Conservation (phyloP, 2,329 filamentous ascomycete species). For the Arthrobotrys iridis region DNA sequence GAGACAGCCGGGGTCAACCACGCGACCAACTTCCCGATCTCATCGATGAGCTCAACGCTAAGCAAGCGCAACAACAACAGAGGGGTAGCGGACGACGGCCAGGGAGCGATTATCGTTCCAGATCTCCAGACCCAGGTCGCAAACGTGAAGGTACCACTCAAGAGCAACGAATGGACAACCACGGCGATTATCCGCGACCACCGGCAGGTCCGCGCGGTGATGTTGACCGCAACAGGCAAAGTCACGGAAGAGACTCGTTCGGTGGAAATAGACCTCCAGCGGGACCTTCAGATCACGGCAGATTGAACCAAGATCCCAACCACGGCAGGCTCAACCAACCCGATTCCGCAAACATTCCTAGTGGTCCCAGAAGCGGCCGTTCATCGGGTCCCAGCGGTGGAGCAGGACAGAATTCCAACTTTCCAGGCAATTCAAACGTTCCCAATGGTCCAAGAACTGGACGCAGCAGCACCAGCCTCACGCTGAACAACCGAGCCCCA, state of each 20-base stretch:
- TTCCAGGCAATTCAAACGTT: slow-evolving; percentile 44
- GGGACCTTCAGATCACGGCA: slow-evolving; percentile 51
- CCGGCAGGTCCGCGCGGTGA: slow-evolving; percentile 57
- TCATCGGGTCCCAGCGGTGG: slow-evolving; percentile 24
- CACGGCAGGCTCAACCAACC: slow-evolving; percentile 58
- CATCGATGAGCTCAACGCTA: slow-evolving; percentile 50
- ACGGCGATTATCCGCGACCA: slow-evolving; percentile 54
- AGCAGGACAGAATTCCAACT: slow-evolving; percentile 18
- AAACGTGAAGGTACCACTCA: slow-evolving; percentile 54
- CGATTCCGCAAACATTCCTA: slow-evolving; percentile 56
- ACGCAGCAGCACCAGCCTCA: slow-evolving; percentile 46
- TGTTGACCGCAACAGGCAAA: slow-evolving; percentile 52
- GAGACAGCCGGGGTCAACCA: slow-evolving; percentile 23
- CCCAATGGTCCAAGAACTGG: slow-evolving; percentile 56
- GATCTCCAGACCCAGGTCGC: slow-evolving; percentile 51
- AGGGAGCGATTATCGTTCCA: slow-evolving; percentile 53
- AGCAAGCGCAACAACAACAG: slow-evolving; percentile 29
- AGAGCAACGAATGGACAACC: slow-evolving; percentile 50
- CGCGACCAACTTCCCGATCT: slow-evolving; percentile 41
- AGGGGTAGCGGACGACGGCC: slow-evolving; percentile 29
- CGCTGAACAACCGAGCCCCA: slow-evolving; percentile 37
- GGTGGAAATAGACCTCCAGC: slow-evolving; percentile 37
- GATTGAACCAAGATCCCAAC: slow-evolving; percentile 57
- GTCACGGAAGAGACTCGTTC: slow-evolving; percentile 52
- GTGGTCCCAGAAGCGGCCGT: slow-evolving; percentile 55